Percentiles rank a stretch among this genome's conserved stretches.
Conservation (phyloP, 2,329 filamentous ascomycete species). For the Aspergillus sergii region DNA sequence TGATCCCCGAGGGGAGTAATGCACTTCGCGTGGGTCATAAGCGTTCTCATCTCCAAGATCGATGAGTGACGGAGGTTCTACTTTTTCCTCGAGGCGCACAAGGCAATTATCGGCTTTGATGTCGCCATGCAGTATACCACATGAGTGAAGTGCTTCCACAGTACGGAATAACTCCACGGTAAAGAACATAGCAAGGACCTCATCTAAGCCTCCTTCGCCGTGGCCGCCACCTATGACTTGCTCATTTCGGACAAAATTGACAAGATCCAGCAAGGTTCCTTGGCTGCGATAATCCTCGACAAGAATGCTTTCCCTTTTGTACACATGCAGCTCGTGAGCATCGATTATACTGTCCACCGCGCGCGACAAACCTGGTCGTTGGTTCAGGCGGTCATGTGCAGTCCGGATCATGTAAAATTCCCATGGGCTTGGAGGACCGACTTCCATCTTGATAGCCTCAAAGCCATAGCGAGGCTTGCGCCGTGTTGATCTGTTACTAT, state of each 20-base stretch:
- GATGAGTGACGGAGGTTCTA: constrained; percentile 32
- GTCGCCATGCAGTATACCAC: constrained; percentile 84
- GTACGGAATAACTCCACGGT: constrained; percentile 87
- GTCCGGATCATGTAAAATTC: constrained; percentile 95
- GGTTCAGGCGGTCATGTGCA: constrained; percentile 72
- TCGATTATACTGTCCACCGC: constrained; percentile 76
- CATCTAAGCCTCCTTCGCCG: constrained; percentile 74
- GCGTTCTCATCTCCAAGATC: constrained; percentile 28
- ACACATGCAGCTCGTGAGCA: constrained; percentile 89
- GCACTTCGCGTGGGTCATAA: constrained; percentile 39
- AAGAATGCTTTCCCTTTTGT: constrained; percentile 85
- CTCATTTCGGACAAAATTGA: constrained; percentile 81
- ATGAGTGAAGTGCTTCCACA: constrained; percentile 80
- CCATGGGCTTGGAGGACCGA: constrained; percentile 78
- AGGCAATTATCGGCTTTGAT: constrained; percentile 96
- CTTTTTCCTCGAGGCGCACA: constrained; percentile 70
- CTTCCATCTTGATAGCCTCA: constrained; percentile 94
- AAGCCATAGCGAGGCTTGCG: constrained; percentile 56
- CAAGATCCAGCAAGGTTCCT: constrained; percentile 90
- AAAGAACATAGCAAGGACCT: constrained; percentile 93
- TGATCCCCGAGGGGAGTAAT: constrained; percentile 73
- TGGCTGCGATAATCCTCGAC: constrained; percentile 85
- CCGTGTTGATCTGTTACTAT: constrained; percentile 29
- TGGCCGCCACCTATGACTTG: constrained; percentile 50
- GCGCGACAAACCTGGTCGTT: constrained; percentile 60